Percentiles rank a stretch among this genome's conserved stretches.
Evolutionary conservation across 495 filamentous ascomycete genomes (phyloP).

Genomic region (Mycothermus thermophilus): DNA sequence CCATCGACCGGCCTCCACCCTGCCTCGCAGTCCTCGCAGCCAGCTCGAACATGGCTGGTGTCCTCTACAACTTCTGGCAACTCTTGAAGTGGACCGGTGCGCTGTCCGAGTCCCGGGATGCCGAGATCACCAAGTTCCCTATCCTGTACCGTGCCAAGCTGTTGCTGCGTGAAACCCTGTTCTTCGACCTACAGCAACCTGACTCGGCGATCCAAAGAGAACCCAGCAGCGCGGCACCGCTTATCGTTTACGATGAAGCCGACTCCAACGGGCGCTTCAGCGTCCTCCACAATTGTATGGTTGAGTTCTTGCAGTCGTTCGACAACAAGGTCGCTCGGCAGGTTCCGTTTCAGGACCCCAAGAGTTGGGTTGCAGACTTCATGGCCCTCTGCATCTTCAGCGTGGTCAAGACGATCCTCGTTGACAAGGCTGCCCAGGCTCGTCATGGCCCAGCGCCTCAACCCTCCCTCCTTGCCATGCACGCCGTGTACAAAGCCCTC

Average conservation of each 20-base stretch:
- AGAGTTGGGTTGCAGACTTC: constrained; percentile 33
- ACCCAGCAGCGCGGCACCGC: constrained; percentile 21
- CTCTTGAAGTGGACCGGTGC: constrained; percentile 30
- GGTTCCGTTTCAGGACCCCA: constrained; percentile 22
- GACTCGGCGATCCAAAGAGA: constrained; percentile 34
- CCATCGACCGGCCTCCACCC: constrained; percentile 28
- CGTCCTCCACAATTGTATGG: constrained; percentile 34
- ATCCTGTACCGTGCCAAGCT: constrained; percentile 35
- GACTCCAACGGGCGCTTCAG: constrained; percentile 32
- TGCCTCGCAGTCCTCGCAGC: constrained; percentile 30
- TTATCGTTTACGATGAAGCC: constrained; percentile 26
- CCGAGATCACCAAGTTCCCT: constrained; percentile 28
- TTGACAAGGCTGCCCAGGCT: constrained; percentile 27
- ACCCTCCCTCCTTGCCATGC: constrained; percentile 24
- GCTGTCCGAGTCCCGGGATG: constrained; percentile 27
- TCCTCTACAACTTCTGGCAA: constrained; percentile 32
- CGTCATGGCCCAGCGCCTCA: constrained; percentile 21
- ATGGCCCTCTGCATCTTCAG: constrained; percentile 38
- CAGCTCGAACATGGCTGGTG: constrained; percentile 34
- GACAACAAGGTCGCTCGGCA: constrained; percentile 27
- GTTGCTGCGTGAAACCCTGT: constrained; percentile 34
- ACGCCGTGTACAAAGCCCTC: constrained; percentile 33
- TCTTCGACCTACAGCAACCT: constrained; percentile 34
- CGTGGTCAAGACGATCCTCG: constrained; percentile 32
- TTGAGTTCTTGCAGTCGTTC: constrained; percentile 33